phyloP scores from a whole-genome alignment of 805 yeast species.

The Alloascoidea africana region DNA sequence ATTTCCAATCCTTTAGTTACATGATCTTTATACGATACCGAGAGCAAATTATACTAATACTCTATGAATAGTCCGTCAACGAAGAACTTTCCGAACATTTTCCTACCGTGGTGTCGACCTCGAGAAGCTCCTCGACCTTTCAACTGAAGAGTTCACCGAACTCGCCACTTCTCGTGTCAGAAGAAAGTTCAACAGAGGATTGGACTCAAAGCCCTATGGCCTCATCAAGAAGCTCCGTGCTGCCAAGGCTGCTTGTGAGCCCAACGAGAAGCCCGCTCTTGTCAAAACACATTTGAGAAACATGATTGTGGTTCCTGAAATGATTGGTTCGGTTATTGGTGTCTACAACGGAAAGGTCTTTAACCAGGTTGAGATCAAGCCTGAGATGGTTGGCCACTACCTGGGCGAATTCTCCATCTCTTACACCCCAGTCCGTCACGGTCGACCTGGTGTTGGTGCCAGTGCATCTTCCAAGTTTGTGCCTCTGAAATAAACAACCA shows the following conservation, averaged over 20 bases:
- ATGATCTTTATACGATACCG: neutral
- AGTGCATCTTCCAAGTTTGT: slow-evolving; percentile 61
- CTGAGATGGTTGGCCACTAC: slow-evolving; percentile 99
- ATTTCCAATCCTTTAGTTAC: neutral
- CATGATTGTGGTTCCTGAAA: slow-evolving; percentile 98
- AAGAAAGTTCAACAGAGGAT: slow-evolving; percentile 98
- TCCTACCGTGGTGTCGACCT: slow-evolving; percentile 98
- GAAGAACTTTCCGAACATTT: slow-evolving; percentile 94
- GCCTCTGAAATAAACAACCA: slow-evolving; percentile 37
- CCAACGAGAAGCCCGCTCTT: slow-evolving; percentile 91
- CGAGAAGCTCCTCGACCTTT: slow-evolving; percentile 81
- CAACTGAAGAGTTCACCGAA: slow-evolving; percentile 94
- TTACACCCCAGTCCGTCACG: slow-evolving; percentile 99
- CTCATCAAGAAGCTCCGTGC: slow-evolving; percentile 95
- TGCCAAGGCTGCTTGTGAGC: slow-evolving; percentile 68
- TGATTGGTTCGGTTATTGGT: slow-evolving; percentile 98
- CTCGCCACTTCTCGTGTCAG: slow-evolving; percentile 97
- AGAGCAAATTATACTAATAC: neutral
- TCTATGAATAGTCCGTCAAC: slow-evolving; percentile 15
- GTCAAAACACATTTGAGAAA: slow-evolving; percentile 99
- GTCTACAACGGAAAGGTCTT: slow-evolving; percentile 99
- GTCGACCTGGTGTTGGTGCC: slow-evolving; percentile 75
- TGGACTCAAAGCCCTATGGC: slow-evolving; percentile 88
- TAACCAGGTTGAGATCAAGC: slow-evolving; percentile 97
- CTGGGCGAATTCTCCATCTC: slow-evolving; percentile 99